A percentile compares a stretch with the other conserved stretches of the same genome.
phyloP scores from a whole-genome alignment of 345 rosid genomes.

The Punica granatum region DNA sequence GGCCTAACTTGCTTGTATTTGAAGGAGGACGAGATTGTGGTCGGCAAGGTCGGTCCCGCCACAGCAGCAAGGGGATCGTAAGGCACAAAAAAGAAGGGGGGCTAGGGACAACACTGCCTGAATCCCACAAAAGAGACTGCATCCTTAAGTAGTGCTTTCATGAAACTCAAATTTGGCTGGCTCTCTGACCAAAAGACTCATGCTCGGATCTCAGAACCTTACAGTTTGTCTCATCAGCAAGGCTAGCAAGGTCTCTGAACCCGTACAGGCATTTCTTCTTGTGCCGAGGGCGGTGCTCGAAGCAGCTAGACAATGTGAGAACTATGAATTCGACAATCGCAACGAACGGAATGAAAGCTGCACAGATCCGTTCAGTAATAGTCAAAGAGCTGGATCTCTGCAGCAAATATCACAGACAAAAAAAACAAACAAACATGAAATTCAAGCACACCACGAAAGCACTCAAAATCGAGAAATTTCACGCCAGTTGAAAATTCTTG shows the following conservation, averaged over 20 bases:
- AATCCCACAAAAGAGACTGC: too few relatives aligned
- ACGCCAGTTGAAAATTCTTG: too few relatives aligned
- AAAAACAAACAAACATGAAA: too few relatives aligned
- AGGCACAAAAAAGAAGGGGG: too few relatives aligned
- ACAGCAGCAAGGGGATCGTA: neutral
- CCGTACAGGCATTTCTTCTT: conserved; percentile 6
- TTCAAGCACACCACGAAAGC: neutral
- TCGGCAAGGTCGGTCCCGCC: neutral
- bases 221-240: conserved; percentile 61
- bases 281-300: conserved; percentile 22
- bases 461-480: neutral
- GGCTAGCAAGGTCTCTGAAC: conserved; percentile 36
- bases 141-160: too few relatives aligned
- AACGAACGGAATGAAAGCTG: conserved; percentile 46
- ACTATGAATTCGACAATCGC: conserved; percentile 44
- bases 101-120: too few relatives aligned
- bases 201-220: neutral
- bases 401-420: too few relatives aligned
- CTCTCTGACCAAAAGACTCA: too few relatives aligned
- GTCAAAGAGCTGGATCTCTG: conserved; percentile 54
- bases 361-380: conserved; percentile 59
- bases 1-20: neutral
- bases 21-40: neutral
- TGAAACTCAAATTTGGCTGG: too few relatives aligned
- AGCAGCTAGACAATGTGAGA: conserved; percentile 35